Evolutionary conservation across 176 grass and related monocot genomes (phyloP).

Genomic region (Aegilops tauschii): DNA sequence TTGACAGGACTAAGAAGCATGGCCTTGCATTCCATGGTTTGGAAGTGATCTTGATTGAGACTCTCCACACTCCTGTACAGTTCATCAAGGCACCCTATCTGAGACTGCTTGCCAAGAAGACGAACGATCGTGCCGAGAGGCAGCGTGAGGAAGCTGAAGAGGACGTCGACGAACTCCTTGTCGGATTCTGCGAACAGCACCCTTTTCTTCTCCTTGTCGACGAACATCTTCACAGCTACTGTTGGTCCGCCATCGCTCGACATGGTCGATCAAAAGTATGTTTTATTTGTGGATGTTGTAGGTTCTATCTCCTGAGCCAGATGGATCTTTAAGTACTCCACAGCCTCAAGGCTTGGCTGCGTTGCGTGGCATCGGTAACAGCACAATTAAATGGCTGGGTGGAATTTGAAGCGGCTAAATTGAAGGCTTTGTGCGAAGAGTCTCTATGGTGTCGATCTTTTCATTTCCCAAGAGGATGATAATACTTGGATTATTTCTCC

Average conservation of each 20-base stretch:
- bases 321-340: no score
- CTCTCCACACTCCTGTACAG: conserved; percentile 24
- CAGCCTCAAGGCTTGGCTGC: no score
- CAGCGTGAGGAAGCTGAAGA: conserved; percentile 56
- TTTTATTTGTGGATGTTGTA: background rate
- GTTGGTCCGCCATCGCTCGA: background rate
- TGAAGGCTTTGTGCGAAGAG: no score
- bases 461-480: no score
- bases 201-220: conserved; percentile 33
- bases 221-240: conserved; percentile 27
- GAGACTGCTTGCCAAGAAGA: conserved; percentile 21
- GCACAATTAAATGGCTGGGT: no score
- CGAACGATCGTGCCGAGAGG: conserved; percentile 44
- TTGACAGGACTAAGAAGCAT: conserved; percentile 33
- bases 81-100: background rate
- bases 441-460: no score
- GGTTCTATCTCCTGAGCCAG: background rate
- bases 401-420: no score
- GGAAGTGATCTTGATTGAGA: background rate
- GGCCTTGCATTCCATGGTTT: background rate
- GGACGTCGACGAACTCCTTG: conserved; percentile 49
- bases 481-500: no score
- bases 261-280: background rate
- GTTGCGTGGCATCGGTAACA: no score
- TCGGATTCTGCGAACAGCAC: conserved; percentile 46